phyloP scores from a whole-genome alignment of 2,329 filamentous ascomycete genomes.

The Aspergillus carbonarius region DNA sequence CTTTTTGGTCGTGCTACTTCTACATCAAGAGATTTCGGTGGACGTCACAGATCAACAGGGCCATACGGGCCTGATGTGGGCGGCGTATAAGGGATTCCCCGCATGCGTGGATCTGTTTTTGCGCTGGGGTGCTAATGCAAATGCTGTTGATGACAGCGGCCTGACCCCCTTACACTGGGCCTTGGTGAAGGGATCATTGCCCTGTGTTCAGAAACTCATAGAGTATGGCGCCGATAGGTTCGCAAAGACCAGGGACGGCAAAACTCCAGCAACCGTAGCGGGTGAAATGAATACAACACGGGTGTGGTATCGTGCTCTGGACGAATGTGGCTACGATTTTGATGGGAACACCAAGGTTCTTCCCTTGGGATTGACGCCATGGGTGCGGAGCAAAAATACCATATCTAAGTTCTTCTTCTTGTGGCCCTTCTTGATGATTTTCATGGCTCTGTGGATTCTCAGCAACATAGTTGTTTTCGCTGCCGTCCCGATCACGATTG shows the following conservation, averaged over 20 bases:
- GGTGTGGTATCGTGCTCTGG: conserved; percentile 78
- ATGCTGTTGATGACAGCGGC: conserved; percentile 84
- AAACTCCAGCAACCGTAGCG: conserved; percentile 83
- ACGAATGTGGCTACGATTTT: conserved; percentile 79
- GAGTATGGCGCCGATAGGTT: conserved; percentile 96
- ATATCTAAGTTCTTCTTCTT: conserved; percentile 86
- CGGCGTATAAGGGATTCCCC: conserved; percentile 94
- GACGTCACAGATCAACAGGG: conserved; percentile 86
- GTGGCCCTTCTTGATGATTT: conserved; percentile 78
- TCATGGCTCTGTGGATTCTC: conserved; percentile 68
- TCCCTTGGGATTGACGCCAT: conserved; percentile 70
- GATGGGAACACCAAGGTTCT: conserved; percentile 70
- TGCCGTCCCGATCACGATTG: conserved; percentile 69
- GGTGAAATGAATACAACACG: conserved; percentile 82
- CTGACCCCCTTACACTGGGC: conserved; percentile 97
- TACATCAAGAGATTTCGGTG: conserved; percentile 94
- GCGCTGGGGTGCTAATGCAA: conserved; percentile 92
- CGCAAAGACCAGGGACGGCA: conserved; percentile 82
- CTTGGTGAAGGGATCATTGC: conserved; percentile 84
- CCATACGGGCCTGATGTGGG: conserved; percentile 97
- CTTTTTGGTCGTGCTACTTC: conserved; percentile 79
- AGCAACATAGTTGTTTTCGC: conserved; percentile 72
- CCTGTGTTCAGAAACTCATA: conserved; percentile 87
- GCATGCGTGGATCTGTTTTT: conserved; percentile 89
- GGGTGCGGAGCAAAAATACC: conserved; percentile 73